Evolutionary conservation across 2,329 filamentous ascomycete genomes (phyloP).

Genomic region (Aquanectria penicillioides): DNA sequence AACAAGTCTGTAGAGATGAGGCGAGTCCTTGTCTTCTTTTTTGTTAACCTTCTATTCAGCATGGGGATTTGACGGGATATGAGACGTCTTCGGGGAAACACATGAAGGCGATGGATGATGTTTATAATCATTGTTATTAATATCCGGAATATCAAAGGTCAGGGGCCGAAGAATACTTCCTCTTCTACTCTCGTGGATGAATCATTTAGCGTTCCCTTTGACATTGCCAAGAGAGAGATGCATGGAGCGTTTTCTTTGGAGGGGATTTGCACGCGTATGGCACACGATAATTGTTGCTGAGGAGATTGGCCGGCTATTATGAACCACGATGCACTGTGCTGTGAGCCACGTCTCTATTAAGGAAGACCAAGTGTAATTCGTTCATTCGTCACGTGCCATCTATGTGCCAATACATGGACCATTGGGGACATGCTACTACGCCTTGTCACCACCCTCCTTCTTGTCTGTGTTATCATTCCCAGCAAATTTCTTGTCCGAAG

Average conservation of each 20-base stretch:
- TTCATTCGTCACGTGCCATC: background rate
- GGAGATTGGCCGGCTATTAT: no score
- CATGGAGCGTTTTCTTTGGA: no score
- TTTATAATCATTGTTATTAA: no score
- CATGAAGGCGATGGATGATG: background rate
- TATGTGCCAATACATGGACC: no score
- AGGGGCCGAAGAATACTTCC: background rate
- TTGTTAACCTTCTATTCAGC: slow-evolving; percentile 1
- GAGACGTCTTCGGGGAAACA: background rate
- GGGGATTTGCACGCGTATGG: no score
- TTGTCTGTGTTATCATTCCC: slow-evolving; percentile 5
- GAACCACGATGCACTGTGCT: no score
- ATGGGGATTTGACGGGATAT: background rate
- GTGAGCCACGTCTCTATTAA: no score
- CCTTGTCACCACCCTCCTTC: no score
- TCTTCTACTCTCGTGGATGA: background rate
- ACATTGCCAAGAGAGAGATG: background rate
- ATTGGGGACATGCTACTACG: no score
- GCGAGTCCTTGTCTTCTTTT: no score
- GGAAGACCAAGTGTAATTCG: no score
- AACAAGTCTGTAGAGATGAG: background rate
- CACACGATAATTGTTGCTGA: no score
- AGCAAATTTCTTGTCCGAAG: slow-evolving; percentile 5
- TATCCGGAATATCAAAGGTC: slow-evolving; percentile 6
- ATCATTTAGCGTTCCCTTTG: background rate